Conservation (phyloP, 164 flowering plant genomes). For the Stephania yunnanensis region DNA sequence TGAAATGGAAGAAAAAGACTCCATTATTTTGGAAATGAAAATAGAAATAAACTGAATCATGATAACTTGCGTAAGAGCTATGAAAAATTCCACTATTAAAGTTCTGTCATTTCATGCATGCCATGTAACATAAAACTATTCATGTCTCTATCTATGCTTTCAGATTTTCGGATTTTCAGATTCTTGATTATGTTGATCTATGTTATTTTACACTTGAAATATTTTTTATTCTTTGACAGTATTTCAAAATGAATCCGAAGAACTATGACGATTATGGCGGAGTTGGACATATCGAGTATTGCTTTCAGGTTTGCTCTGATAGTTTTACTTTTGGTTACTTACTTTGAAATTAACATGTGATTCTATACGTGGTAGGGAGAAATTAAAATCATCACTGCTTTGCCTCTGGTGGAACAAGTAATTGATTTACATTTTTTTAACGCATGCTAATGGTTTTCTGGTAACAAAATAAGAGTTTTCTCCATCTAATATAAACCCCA, state of each 20-base stretch:
- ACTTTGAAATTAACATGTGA: not conserved
- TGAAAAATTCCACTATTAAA: not conserved
- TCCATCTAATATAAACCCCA: too few species aligned
- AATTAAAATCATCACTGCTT: not conserved
- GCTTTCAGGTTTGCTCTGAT: conserved; percentile 65
- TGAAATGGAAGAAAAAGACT: too few species aligned
- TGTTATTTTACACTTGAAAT: not conserved
- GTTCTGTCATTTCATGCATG: not conserved
- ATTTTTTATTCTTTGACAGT: conserved; percentile 32
- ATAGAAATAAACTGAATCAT: too few species aligned
- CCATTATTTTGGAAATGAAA: too few species aligned
- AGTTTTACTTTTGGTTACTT: not conserved
- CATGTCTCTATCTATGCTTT: not conserved
- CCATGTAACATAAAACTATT: not conserved
- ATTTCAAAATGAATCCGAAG: conserved; percentile 75
- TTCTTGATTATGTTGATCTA: not conserved
- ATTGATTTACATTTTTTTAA: not conserved
- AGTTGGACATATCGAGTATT: conserved; percentile 72
- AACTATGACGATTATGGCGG: conserved; percentile 69
- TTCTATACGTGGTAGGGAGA: not conserved
- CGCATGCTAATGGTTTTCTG: not conserved
- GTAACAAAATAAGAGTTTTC: too few species aligned
- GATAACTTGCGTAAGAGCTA: too few species aligned
- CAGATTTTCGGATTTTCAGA: not conserved
- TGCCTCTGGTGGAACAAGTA: not conserved